Evolutionary conservation across 768 basidiomycete species (phyloP), one percentile per base, ranked within the genome.

Genomic region (Pulveroboletus sp.): DNA sequence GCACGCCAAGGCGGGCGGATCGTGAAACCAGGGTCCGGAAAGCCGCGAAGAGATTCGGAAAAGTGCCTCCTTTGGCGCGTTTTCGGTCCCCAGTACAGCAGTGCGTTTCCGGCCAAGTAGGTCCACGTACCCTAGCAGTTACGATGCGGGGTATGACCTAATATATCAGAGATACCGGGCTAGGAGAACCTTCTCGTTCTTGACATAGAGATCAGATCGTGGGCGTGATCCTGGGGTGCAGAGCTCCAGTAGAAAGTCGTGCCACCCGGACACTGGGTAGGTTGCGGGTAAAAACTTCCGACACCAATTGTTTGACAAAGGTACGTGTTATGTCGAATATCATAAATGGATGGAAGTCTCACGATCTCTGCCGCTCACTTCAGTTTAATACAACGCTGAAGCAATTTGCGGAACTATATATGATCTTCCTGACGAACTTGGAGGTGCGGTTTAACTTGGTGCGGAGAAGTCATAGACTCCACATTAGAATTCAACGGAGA

Each of bases 231-330:
- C 36, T 34, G 27, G 35, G 38, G 48, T 27, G 32, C 38, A 30
- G 16, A 20, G 13, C 24, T 35, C 23, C 41, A 22, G 34, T 39
- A 38, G n/a, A 39, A 23, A 13, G 22, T 59, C 34, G 51, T 54
- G 56, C 57, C 51, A 48, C 52, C 29, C 31, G 11, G 14, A 46
- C 26, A 29, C 19, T 17, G 19, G 49, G n/a, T 44, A 47, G 26
- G 16, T 27, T 24, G 31, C 17, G n/a, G 16, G 24, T 29, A 47
- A 47, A 51, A 31, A 43, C n/a, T 14, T 13, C 58, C 45, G 57
- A 41, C 36, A 17, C n/a, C n/a, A n/a, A 8, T 26, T 42, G 54
- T 58, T 61, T 57, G 59, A 61, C 58, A 61, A 34, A n/a, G 47
- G 47, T 55, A 55, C 36, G 11, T 29, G 43, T 55, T 24, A 16